Evolutionary conservation across 805 yeast genomes (phyloP), one percentile per base, ranked within the genome.

Genomic region (Schizosaccharomyces japonicus): DNA sequence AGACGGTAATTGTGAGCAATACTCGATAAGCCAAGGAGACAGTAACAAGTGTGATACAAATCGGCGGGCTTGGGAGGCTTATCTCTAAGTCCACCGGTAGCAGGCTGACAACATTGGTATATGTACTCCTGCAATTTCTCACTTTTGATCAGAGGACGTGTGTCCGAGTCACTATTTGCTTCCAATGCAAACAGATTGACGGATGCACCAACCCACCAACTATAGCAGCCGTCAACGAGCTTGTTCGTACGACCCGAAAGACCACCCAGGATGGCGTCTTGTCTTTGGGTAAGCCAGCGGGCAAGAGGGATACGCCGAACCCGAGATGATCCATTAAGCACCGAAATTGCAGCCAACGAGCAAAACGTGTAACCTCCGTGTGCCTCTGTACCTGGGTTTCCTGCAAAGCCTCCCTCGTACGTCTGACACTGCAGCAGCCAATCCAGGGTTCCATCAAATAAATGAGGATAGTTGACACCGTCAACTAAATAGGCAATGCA

Each of bases 311-410:
- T 73, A 2, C 80, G 49, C 55, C 81, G 63, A 6, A 42, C 19
- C 3, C 23, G 17, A 2, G 17, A 15, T 1, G 72, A 59, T 19
- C 60, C 52, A 46, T 63, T 60, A 4, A 49, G 48, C 5, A 69
- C 51, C 17, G 42, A 25, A 5, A 59, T 58, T 15, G 58, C 61
- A 42, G 78, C 92, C 40, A 80, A 65, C 0, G 87, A 93, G 64
- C 99, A 90, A 60, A 73, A 90, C 0, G 96, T 75, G 59, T 90
- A 92, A 0, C 98, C 99, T 1, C 95, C 98, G 58, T 90, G 99
- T 0, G 96, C 95, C 60, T 90, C 99, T 50, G 73, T 78, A 4
- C 70, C 67, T 0, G 93, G 90, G 19, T 68, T 66, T 1, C 93
- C 94, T 1, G 85, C 83, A 62, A 87, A 80, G 0, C 98, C 98